Evolutionary conservation across 306 rosid species (phyloP), one percentile per base, ranked within the genome.

Genomic region (Pueraria montana): DNA sequence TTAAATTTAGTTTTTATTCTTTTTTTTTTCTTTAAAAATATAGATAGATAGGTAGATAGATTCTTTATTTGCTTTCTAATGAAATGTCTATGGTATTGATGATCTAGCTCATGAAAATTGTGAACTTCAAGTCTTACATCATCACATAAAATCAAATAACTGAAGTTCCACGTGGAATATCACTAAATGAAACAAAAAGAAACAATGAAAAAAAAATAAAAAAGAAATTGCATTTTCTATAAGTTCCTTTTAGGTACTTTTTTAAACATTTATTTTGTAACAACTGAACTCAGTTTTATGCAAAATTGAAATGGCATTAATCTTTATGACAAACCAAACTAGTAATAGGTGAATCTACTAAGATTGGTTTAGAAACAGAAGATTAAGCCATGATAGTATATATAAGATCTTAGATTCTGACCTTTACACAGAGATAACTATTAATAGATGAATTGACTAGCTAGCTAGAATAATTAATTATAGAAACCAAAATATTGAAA

Each of bases 41-140:
- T 20, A 21, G 4, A 5, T 8, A 17, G 12, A 0, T 2, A 6
- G 2, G 3, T 21, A 11, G 7, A 0, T 59, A 52, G 11, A 40
- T 56, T 36, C 2, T 74, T 74, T 2, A 1, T 26, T 61, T 43
- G 3, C 21, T 12, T 58, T 58, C 55, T 36, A 43, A 43, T 58
- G 58, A 76, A 59, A 48, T 17, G 63, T 64, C 73, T 50, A 77
- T 63, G 49, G 13, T 48, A 32, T 78, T 43, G 14, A 8, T 46
- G 48, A 64, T 63, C 48, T 48, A 1, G 48, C 40, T 49, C 21
- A 52, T 20, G 26, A 53, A 34, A 13, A 34, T 78, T 64, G 50
- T 49, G 53, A 65, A 23, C 42, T 58, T 23, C 12, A 21, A 65
- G 65, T 50, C 24, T 78, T 11, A 34, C 8, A 49, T 65, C 69